Conservation (phyloP, 2,329 filamentous ascomycete species). For the Talaromyces funiculosus region DNA sequence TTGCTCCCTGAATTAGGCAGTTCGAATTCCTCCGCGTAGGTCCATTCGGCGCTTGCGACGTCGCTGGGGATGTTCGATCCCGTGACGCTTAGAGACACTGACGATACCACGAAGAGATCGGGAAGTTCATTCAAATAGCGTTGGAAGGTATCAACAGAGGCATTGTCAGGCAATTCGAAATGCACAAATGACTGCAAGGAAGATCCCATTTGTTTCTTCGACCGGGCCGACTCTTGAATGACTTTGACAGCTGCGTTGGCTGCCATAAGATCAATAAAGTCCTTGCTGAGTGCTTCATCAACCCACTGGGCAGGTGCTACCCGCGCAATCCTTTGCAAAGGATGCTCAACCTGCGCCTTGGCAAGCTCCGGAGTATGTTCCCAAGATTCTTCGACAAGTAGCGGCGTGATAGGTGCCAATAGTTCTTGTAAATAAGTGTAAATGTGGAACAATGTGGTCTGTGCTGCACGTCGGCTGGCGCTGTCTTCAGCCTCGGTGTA, state of each 20-base stretch:
- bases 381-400: conserved; percentile 86
- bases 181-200: conserved; percentile 71
- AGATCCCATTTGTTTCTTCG: conserved; percentile 67
- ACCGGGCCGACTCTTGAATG: conserved; percentile 67
- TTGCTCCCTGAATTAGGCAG: conserved; percentile 24
- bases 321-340: conserved; percentile 37
- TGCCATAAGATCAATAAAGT: conserved; percentile 39
- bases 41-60: conserved; percentile 35
- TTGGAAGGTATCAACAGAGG: conserved; percentile 22
- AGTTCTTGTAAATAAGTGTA: conserved; percentile 69
- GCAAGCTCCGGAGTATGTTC: conserved; percentile 65
- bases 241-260: conserved; percentile 65
- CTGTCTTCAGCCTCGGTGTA: conserved; percentile 74
- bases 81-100: conserved; percentile 47
- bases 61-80: conserved; percentile 19
- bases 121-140: conserved; percentile 48
- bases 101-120: conserved; percentile 64
- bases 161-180: conserved; percentile 23
- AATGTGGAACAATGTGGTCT: conserved; percentile 55
- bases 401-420: conserved; percentile 72
- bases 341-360: conserved; percentile 44
- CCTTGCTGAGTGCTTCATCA: conserved; percentile 45
- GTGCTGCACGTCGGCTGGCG: conserved; percentile 52
- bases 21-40: conserved; percentile 39
- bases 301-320: conserved; percentile 30